Evolutionary conservation across 108 stramenopile genomes (phyloP), one percentile per base, ranked within the genome.

Genomic region (Heterococcus sp.): DNA sequence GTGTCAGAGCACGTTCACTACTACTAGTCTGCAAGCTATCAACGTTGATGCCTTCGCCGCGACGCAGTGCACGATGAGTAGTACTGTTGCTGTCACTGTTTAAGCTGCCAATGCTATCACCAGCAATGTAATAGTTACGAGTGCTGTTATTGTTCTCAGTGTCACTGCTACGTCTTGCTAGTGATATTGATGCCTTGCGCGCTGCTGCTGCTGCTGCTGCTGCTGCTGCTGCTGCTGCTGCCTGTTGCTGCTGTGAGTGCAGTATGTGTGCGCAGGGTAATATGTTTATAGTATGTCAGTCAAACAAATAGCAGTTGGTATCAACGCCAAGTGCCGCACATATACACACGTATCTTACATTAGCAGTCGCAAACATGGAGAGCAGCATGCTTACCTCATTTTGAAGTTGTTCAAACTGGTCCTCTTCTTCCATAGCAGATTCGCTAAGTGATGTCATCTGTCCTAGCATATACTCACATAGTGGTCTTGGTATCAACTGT

Each of bases 381-480:
- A 58, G 21, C 8, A 21, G 21, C 46, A 8, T 58, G 46, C 46
- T 58, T 58, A 21, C 46, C 46, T 14, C 46, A 58, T 8, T 21
- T 58, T 58, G 46, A n/a, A n/a, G n/a, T n/a, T n/a, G n/a, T n/a
- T n/a, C n/a, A n/a, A n/a, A n/a, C n/a, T 58, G 14, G 14, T 8
- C 46, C 46, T 58, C 46, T 21, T 8, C 46, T 8, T 58, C 46
- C 46, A 21, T 21, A 14, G 46, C 46, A 21, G 27, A 35, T 3
- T 71, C 28, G 35, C 11, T 37, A 27, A 14, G 32, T 27, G 71
- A 63, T 31, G 79, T 71, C 79, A 81, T 81, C 35, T 70, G 64
- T 14, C 79, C 65, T 2, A 81, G 71, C 68, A 81, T 81, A 66
- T 72, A 81, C 79, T 81, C 79, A 32, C 71, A 81, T 34, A 81